phyloP scores from a whole-genome alignment of 805 yeast species.

The Starmerella apis region DNA sequence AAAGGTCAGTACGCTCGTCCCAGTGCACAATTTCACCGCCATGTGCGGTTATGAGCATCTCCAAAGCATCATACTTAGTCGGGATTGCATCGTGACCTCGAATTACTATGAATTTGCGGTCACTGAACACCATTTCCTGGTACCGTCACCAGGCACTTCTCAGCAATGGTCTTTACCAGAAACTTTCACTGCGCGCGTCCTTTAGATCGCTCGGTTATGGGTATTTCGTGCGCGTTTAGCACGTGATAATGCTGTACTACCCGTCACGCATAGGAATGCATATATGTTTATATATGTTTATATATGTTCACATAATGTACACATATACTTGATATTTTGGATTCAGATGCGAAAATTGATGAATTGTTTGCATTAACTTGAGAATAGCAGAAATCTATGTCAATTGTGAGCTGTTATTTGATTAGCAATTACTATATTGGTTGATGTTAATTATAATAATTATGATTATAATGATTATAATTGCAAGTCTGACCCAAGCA shows the following conservation, averaged over 20 bases:
- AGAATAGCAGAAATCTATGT: too few species aligned
- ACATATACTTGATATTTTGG: too few species aligned
- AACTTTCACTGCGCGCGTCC: neutral
- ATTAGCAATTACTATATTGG: too few species aligned
- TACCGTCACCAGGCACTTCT: neutral
- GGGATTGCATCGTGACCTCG: conserved; percentile 9
- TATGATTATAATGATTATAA: too few species aligned
- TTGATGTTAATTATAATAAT: too few species aligned
- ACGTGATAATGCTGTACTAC: neutral
- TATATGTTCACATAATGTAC: too few species aligned
- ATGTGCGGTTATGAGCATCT: conserved; percentile 15
- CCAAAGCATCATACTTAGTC: conserved; percentile 13
- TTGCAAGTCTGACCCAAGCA: too few species aligned
- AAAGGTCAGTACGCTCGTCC: conserved; percentile 25
- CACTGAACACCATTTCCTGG: conserved; percentile 19
- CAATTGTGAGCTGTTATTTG: too few species aligned
- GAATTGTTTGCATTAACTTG: too few species aligned
- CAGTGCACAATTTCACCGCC: conserved; percentile 25
- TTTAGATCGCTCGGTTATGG: neutral
- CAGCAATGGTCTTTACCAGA: neutral
- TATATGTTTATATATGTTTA: too few species aligned
- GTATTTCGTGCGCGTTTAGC: neutral
- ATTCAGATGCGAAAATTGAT: too few species aligned
- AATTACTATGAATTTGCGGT: conserved; percentile 23
- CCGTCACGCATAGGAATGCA: too few species aligned